Percentiles rank a stretch among this genome's conserved stretches.
Conservation (phyloP, 306 rosid species). For the Pterocarpus macrocarpus region DNA sequence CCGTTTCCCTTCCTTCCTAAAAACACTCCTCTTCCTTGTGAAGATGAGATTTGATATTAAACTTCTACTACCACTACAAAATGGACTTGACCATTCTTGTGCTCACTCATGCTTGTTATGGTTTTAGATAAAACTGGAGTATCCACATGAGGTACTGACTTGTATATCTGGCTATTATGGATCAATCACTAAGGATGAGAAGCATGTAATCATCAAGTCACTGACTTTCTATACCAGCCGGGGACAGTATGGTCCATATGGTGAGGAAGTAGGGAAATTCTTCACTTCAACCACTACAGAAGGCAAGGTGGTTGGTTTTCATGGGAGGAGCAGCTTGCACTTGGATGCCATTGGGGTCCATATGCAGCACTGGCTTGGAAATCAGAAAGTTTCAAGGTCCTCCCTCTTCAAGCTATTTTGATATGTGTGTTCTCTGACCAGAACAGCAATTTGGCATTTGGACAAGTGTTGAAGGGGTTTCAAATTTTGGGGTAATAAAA, state of each 20-base stretch:
- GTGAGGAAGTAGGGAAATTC: conserved; percentile 84
- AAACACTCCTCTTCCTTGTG: conserved; percentile 4
- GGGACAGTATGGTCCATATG: conserved; percentile 93
- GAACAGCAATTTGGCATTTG: conserved; percentile 18
- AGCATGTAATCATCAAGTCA: conserved; percentile 67
- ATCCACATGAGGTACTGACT: conserved; percentile 80
- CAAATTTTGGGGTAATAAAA: conserved; percentile 15
- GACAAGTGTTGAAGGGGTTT: conserved; percentile 25
- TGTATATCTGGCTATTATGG: conserved; percentile 87
- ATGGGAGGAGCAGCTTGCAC: conserved; percentile 81
- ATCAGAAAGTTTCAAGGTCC: conserved; percentile 61
- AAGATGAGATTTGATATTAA: not conserved
- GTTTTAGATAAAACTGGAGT: conserved; percentile 81
- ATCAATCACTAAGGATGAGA: conserved; percentile 58
- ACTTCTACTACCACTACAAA: not conserved
- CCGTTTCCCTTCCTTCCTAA: not conserved
- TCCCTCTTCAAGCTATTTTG: conserved; percentile 70
- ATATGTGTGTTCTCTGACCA: conserved; percentile 40
- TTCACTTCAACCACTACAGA: conserved; percentile 90
- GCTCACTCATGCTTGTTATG: not conserved
- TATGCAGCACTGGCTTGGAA: conserved; percentile 97
- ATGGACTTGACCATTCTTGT: not conserved
- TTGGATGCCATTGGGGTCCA: conserved; percentile 94
- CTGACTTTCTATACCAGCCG: conserved; percentile 80
- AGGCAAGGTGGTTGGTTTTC: conserved; percentile 92